A percentile compares a stretch with the other conserved stretches of the same genome.
Evolutionary conservation across 495 filamentous ascomycete genomes (phyloP).

Genomic region (Hypoxylon cercidicola): DNA sequence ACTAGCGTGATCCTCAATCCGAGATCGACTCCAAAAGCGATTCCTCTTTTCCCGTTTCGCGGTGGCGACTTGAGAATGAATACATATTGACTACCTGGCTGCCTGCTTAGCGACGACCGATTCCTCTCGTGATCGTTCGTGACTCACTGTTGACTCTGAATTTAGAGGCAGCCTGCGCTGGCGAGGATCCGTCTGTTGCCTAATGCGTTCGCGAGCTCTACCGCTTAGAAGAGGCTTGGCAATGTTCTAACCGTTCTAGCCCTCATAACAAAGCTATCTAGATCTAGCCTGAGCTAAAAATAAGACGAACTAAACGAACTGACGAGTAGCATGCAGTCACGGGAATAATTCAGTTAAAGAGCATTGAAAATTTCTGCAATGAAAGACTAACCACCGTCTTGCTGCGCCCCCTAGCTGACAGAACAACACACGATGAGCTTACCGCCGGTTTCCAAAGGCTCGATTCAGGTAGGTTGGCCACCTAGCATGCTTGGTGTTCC

Average conservation of each 20-base stretch:
- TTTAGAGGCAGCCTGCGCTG: conserved; percentile 2
- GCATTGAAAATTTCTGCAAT: background rate
- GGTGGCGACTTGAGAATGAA: background rate
- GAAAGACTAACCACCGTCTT: background rate
- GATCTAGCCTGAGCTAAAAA: conserved; percentile 1
- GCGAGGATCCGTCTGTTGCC: background rate
- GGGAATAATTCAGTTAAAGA: background rate
- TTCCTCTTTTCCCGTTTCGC: background rate
- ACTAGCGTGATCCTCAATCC: conserved; percentile 4
- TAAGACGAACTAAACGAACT: background rate
- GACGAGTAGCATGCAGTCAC: background rate
- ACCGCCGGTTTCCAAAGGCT: background rate
- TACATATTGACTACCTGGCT: background rate
- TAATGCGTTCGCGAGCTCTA: background rate
- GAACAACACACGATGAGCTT: background rate
- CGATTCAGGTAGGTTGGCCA: background rate
- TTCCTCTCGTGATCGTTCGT: background rate
- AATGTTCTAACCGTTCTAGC: background rate
- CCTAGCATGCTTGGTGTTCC: too few relatives aligned
- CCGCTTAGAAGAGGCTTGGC: background rate
- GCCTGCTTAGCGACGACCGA: background rate
- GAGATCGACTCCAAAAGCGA: background rate
- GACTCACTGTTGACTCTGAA: background rate
- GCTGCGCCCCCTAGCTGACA: background rate
- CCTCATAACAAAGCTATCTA: conserved; percentile 3